A percentile compares a stretch with the other conserved stretches of the same genome.
phyloP scores from a whole-genome alignment of 2,329 filamentous ascomycete species.

The Mycosphaerella sp. region DNA sequence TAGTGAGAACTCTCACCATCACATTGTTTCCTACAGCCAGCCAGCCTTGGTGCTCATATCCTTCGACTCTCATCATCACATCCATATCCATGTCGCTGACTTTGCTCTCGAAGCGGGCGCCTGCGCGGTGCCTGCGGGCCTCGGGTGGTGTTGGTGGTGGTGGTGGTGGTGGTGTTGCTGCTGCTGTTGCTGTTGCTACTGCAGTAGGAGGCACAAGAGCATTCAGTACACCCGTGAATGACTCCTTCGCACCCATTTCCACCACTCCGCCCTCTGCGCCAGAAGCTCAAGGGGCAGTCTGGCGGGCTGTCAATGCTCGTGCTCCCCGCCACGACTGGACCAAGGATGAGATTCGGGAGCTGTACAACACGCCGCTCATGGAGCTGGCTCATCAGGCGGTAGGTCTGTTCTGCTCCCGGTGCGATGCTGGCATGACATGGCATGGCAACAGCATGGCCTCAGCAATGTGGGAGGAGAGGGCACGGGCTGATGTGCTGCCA shows the following conservation, averaged over 20 bases:
- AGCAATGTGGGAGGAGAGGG: background rate
- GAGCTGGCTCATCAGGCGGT: slow-evolving; percentile 49
- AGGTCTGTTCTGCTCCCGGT: slow-evolving; percentile 8
- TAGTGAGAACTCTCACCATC: no score
- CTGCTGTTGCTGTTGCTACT: background rate
- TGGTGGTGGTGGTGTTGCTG: background rate
- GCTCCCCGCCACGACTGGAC: slow-evolving; percentile 69
- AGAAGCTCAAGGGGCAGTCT: slow-evolving; percentile 31
- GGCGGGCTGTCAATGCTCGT: slow-evolving; percentile 53
- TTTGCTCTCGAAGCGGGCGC: slow-evolving; percentile 21
- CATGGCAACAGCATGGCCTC: background rate
- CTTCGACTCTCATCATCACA: background rate
- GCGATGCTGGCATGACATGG: no score
- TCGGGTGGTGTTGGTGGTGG: background rate
- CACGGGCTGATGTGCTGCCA: slow-evolving; percentile 2
- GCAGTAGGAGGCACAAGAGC: slow-evolving; percentile 13
- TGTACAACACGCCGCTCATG: slow-evolving; percentile 76
- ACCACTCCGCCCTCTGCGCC: slow-evolving; percentile 24
- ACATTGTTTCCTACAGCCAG: no score
- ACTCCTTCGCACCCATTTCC: slow-evolving; percentile 28
- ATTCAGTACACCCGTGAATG: slow-evolving; percentile 35
- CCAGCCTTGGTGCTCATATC: no score
- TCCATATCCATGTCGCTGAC: slow-evolving; percentile 24
- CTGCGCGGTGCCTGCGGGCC: slow-evolving; percentile 19
- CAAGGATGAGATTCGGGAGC: slow-evolving; percentile 68